phyloP scores from a whole-genome alignment of 2,329 filamentous ascomycete genomes.

The Nannizziopsis barbatae region DNA sequence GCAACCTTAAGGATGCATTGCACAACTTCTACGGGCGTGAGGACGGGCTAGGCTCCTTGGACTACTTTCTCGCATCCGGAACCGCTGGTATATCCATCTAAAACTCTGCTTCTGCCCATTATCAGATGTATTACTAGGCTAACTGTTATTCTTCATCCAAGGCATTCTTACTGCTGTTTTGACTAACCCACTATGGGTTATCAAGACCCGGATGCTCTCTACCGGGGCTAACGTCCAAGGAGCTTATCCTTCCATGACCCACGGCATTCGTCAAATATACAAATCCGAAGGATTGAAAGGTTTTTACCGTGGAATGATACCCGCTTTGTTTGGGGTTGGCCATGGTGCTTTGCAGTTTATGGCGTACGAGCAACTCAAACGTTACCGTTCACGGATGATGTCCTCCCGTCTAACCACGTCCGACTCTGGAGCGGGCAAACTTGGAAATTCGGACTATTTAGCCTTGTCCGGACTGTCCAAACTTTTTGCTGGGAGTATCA shows the following conservation, averaged over 20 bases:
- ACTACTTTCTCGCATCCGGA: slow-evolving; percentile 72
- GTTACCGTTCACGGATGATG: slow-evolving; percentile 43
- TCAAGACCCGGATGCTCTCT: slow-evolving; percentile 94
- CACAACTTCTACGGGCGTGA: slow-evolving; percentile 29
- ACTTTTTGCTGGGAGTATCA: slow-evolving; percentile 74
- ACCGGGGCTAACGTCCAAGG: slow-evolving; percentile 62
- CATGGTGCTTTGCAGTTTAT: slow-evolving; percentile 95
- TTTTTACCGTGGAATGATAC: slow-evolving; percentile 77
- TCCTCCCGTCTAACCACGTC: slow-evolving; percentile 3
- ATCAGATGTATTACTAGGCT: background rate
- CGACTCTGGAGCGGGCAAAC: slow-evolving; percentile 19
- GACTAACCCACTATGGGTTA: slow-evolving; percentile 95
- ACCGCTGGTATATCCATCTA: slow-evolving; percentile 37
- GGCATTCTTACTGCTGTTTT: slow-evolving; percentile 67
- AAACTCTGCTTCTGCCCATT: background rate
- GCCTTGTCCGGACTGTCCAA: slow-evolving; percentile 70
- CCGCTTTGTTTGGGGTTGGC: slow-evolving; percentile 73
- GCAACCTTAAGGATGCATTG: slow-evolving; percentile 48
- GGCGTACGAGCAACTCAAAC: slow-evolving; percentile 71
- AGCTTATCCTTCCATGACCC: slow-evolving; percentile 68
- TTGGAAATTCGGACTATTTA: slow-evolving; percentile 68
- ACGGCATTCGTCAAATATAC: slow-evolving; percentile 58
- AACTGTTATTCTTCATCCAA: slow-evolving; percentile 21
- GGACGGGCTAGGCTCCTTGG: slow-evolving; percentile 45
- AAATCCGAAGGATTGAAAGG: slow-evolving; percentile 61